A percentile compares a stretch with the other conserved stretches of the same genome.
Evolutionary conservation across 257 asterid genomes (phyloP).

Genomic region (Apocynum venetum): DNA sequence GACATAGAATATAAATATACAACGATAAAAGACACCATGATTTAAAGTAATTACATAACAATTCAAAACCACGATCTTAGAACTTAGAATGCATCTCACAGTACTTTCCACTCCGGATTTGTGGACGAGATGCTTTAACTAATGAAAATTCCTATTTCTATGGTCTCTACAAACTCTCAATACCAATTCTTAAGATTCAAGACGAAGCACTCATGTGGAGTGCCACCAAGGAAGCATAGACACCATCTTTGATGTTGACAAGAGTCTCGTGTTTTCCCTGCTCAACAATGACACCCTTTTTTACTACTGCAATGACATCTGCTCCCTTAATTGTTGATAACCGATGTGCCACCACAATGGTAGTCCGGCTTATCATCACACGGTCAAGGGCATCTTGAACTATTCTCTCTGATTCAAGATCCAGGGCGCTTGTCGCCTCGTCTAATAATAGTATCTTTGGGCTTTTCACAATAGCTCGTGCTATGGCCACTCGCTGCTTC

Average conservation of each 20-base stretch:
- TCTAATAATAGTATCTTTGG: slow-evolving; percentile 72
- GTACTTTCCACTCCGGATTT: no score
- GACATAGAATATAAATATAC: no score
- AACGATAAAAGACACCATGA: no score
- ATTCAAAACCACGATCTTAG: no score
- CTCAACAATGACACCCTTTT: slow-evolving; percentile 72
- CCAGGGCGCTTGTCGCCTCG: slow-evolving; percentile 86
- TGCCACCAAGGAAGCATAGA: slow-evolving; percentile 65
- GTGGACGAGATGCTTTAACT: no score
- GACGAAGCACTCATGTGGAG: slow-evolving; percentile 46
- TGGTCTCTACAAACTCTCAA: no score
- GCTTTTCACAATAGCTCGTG: slow-evolving; percentile 70
- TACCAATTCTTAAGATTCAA: neutral
- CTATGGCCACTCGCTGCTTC: slow-evolving; percentile 88
- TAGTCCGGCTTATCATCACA: slow-evolving; percentile 70
- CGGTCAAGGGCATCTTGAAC: slow-evolving; percentile 80
- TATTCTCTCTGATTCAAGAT: slow-evolving; percentile 76
- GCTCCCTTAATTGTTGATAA: slow-evolving; percentile 76
- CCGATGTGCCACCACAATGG: slow-evolving; percentile 82
- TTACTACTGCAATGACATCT: slow-evolving; percentile 74
- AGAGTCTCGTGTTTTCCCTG: slow-evolving; percentile 71
- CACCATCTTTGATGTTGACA: slow-evolving; percentile 56
- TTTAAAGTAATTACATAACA: no score
- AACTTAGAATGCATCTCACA: no score
- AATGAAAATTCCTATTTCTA: no score